A percentile compares a stretch with the other conserved stretches of the same genome.
Evolutionary conservation across 495 filamentous ascomycete species (phyloP).

Genomic region (Lasiosphaeria hispida): DNA sequence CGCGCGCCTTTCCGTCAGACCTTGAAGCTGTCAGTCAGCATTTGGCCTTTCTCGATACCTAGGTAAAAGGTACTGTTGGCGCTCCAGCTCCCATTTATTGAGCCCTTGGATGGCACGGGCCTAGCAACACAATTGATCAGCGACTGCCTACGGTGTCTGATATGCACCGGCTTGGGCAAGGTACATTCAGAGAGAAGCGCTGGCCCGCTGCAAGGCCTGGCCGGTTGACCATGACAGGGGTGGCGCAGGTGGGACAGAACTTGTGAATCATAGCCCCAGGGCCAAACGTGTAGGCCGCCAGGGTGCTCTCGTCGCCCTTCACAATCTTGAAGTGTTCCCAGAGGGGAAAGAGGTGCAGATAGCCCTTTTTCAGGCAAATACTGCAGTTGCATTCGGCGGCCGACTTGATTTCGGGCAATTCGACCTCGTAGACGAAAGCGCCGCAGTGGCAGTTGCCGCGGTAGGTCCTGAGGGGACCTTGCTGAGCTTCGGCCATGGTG

Average conservation of each 20-base stretch:
- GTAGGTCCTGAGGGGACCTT: constrained; percentile 42
- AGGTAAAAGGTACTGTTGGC: constrained; percentile 19
- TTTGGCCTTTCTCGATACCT: background rate
- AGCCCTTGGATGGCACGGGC: constrained; percentile 35
- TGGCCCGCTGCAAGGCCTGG: background rate
- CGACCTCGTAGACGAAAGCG: constrained; percentile 46
- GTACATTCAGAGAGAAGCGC: constrained; percentile 2
- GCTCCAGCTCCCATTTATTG: constrained; percentile 34
- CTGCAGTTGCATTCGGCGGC: constrained; percentile 51
- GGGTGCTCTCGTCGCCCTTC: constrained; percentile 34
- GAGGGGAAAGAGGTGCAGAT: constrained; percentile 35
- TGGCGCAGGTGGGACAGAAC: constrained; percentile 47
- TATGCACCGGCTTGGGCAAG: background rate
- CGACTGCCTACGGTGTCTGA: background rate
- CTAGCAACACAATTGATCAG: constrained; percentile 2
- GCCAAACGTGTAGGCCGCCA: constrained; percentile 38
- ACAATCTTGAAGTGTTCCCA: constrained; percentile 32
- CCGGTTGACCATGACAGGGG: constrained; percentile 24
- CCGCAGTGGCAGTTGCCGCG: constrained; percentile 58
- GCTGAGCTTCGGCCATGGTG: constrained; percentile 22
- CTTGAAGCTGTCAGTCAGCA: constrained; percentile 18
- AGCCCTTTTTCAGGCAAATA: constrained; percentile 47
- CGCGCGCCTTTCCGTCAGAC: constrained; percentile 34
- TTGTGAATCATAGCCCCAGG: constrained; percentile 20
- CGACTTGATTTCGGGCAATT: constrained; percentile 41